Conservation (phyloP, 2,329 filamentous ascomycete species). For the Talaromyces albobiverticillius region DNA sequence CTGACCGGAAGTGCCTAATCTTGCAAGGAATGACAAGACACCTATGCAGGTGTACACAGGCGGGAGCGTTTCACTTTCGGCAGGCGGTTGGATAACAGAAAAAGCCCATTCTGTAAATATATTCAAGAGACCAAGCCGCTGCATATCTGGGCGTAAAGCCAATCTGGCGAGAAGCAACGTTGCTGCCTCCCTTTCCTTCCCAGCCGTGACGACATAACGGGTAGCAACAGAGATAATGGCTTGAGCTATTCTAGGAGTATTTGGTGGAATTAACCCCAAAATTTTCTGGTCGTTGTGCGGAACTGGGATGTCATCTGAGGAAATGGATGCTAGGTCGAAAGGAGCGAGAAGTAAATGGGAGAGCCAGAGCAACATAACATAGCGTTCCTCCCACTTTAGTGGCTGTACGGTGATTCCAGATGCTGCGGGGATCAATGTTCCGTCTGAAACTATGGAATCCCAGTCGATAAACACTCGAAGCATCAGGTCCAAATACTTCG, state of each 20-base stretch:
- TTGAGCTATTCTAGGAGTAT: constrained; percentile 67
- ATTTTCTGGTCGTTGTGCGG: constrained; percentile 31
- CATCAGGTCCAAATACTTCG: constrained; percentile 77
- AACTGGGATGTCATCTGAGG: constrained; percentile 44
- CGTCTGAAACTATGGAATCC: constrained; percentile 25
- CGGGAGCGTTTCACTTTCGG: constrained; percentile 14
- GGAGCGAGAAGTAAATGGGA: constrained; percentile 79
- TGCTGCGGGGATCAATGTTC: constrained; percentile 16
- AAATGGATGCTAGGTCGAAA: constrained; percentile 87
- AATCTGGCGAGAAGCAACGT: constrained; percentile 76
- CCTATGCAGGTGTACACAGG: constrained; percentile 76
- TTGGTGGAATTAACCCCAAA: constrained; percentile 48
- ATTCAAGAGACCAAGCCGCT: constrained; percentile 67
- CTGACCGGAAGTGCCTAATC: constrained; percentile 68
- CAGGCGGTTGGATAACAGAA: constrained; percentile 52
- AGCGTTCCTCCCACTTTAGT: constrained; percentile 83
- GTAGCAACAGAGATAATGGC: constrained; percentile 70
- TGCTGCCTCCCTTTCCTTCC: constrained; percentile 89
- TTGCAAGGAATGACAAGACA: constrained; percentile 73
- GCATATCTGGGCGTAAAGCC: constrained; percentile 84
- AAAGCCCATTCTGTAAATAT: constrained; percentile 70
- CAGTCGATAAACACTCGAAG: constrained; percentile 69
- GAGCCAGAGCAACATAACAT: constrained; percentile 83
- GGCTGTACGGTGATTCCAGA: constrained; percentile 22
- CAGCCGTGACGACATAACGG: constrained; percentile 68